Base-by-base conservation (phyloP, 2,329 filamentous ascomycete species). In the Colletotrichum sp. region DNA sequence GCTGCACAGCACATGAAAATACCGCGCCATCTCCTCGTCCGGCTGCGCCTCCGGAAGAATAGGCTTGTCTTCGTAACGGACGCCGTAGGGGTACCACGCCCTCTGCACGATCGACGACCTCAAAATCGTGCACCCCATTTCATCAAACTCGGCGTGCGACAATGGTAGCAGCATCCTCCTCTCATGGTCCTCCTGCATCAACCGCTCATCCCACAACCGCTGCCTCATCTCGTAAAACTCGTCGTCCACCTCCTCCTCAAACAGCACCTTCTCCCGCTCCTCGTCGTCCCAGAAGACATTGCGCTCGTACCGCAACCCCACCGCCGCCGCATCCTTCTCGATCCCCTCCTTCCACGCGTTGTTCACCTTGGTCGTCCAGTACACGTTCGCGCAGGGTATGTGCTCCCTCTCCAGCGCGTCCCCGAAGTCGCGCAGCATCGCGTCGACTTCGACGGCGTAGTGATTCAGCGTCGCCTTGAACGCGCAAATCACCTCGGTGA, bases 401-500 rank as follows among this genome's bases (percentile, higher is more conserved):
- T 59, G 57, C 9, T 28, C 28, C 4, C 22, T 34, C n/a, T 15
- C 36, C n/a, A 13, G 5, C n/a, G 8, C 19, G 3, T 22, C 11
- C 55, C 8, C 16, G 8, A 75, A 75, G 16, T 48, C 28, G 22
- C n/a, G 8, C n/a, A 75, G 36, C 61, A 71, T 61, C 7, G 27
- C 13, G 39, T 36, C 22, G 3, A 67, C 22, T 2, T 68, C 68
- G 15, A 63, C 61, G 61, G 68, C 72, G 55, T 67, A 75, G 19
- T 34, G 22, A 39, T 72, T 55, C 19, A 75, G 36, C 13, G 72
- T 75, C 36, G 72, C 61, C 39, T 67, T 71, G 72, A 75, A 75
- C 22, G 61, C 72, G 63, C 72, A 75, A 2, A 39, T 36, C 36
- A 67, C 44, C n/a, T 75, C 68, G 3, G 66, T 11, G 16, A 72